These are phyloP conservation scores for Rhamnella rubrinervis DNA, from an alignment of 331 rosid genomes.

Conservation along the genomic window DNA sequence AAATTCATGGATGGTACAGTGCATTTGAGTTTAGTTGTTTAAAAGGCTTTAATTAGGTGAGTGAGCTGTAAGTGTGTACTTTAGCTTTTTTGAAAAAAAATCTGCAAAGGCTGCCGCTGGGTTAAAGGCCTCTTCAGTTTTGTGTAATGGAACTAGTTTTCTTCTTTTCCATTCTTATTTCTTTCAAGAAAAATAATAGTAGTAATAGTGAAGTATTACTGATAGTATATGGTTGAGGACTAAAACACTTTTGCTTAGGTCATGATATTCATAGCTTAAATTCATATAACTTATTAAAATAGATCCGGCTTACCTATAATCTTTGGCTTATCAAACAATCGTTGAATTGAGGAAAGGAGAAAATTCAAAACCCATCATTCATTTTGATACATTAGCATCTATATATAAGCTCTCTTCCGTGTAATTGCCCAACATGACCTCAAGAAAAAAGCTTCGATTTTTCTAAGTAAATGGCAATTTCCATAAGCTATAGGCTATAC, in stretches of 20 bases:
- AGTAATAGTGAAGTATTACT: background rate
- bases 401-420: background rate
- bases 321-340: background rate
- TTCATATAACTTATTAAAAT: background rate
- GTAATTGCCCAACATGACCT: background rate
- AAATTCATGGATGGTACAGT: constrained; percentile 1
- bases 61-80: constrained; percentile 43
- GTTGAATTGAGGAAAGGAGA: background rate
- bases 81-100: too few species aligned
- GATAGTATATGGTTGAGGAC: background rate
- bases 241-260: background rate
- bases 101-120: constrained; percentile 45
- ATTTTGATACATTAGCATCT: background rate
- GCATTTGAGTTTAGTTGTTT: background rate
- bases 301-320: background rate
- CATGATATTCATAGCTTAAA: background rate
- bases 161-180: background rate
- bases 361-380: background rate
- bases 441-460: background rate
- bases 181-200: background rate
- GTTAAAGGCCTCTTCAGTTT: constrained; percentile 9
- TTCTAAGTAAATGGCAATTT: background rate
- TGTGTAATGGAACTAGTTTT: background rate
- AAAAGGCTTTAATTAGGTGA: constrained; percentile 27
- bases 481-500: background rate